Evolutionary conservation across 352 stramenopile genomes (phyloP).

Genomic region (Pythium myriotylum): DNA sequence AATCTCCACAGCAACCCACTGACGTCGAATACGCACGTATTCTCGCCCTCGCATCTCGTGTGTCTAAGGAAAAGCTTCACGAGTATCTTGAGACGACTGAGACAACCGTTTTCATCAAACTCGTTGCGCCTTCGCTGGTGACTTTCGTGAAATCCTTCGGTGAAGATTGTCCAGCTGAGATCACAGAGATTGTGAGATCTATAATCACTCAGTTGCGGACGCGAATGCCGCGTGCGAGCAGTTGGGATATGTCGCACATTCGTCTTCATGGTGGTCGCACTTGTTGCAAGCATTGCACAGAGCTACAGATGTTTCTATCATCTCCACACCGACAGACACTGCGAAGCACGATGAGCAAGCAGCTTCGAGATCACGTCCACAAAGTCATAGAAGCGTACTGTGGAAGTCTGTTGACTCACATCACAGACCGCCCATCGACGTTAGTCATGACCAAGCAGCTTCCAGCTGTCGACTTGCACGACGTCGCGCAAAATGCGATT

Average conservation of each 20-base stretch:
- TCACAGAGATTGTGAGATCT: constrained; percentile 1
- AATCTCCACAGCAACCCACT: neutral
- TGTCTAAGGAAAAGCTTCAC: constrained; percentile 12
- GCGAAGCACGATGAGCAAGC: constrained; percentile 15
- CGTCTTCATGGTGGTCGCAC: constrained; percentile 13
- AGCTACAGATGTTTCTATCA: constrained; percentile 22
- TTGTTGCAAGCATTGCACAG: constrained; percentile 14
- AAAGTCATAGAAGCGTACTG: constrained; percentile 23
- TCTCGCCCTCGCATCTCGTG: constrained; percentile 4
- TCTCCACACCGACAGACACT: constrained; percentile 12
- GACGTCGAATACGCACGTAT: constrained; percentile 12
- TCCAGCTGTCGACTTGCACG: constrained; percentile 13
- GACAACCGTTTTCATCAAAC: constrained; percentile 16
- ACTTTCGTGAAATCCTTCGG: constrained; percentile 1
- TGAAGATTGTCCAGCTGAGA: neutral
- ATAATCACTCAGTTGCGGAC: constrained; percentile 7
- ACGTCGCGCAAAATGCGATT: constrained; percentile 6
- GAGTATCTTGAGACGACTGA: constrained; percentile 8
- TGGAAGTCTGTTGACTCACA: constrained; percentile 7
- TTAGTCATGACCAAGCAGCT: constrained; percentile 23
- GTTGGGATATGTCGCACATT: constrained; percentile 15
- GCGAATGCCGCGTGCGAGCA: constrained; percentile 6
- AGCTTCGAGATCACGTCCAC: constrained; percentile 14
- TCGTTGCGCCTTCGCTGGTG: constrained; percentile 7
- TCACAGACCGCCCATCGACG: constrained; percentile 17